These are phyloP conservation scores for Botrytis cinerea DNA, from an alignment of 2,329 filamentous ascomycete genomes.

Conservation along the genomic window DNA sequence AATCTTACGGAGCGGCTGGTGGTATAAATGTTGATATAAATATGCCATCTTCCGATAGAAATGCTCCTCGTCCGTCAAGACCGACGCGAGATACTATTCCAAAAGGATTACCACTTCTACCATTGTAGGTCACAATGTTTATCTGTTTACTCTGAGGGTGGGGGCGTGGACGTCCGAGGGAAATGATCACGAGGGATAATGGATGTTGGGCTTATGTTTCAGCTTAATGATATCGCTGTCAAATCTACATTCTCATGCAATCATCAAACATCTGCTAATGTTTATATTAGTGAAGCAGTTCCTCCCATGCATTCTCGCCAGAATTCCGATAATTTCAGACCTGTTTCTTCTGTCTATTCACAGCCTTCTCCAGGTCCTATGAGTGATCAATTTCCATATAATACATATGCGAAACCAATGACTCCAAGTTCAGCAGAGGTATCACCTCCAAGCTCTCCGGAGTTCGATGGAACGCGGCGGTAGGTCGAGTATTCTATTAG, in stretches of 20 bases:
- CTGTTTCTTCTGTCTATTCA: slow-evolving; percentile 64
- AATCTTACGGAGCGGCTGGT: slow-evolving; percentile 44
- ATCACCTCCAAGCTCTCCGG: slow-evolving; percentile 50
- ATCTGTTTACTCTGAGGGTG: not conserved
- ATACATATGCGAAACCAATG: slow-evolving; percentile 38
- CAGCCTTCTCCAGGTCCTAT: slow-evolving; percentile 49
- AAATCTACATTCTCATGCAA: slow-evolving; percentile 27
- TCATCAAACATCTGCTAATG: slow-evolving; percentile 29
- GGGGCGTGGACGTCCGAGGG: slow-evolving; percentile 2
- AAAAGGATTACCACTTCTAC: slow-evolving; percentile 28
- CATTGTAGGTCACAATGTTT: slow-evolving; percentile 33
- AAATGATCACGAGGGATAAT: not conserved
- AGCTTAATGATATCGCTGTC: slow-evolving; percentile 27
- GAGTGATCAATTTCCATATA: slow-evolving; percentile 31
- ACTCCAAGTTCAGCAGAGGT: slow-evolving; percentile 41
- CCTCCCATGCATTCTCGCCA: slow-evolving; percentile 33
- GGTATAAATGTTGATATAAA: slow-evolving; percentile 38
- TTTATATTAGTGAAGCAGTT: slow-evolving; percentile 28
- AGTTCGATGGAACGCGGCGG: slow-evolving; percentile 32
- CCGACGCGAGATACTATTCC: slow-evolving; percentile 35
- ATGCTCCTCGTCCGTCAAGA: slow-evolving; percentile 31
- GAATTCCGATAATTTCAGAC: slow-evolving; percentile 44
- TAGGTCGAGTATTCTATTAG: slow-evolving; percentile 33
- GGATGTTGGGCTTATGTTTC: slow-evolving; percentile 26
- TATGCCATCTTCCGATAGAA: slow-evolving; percentile 29